Evolutionary conservation across 371 early-diverging fungal species (phyloP).

Genomic region (Rhizopus stolonifer): DNA sequence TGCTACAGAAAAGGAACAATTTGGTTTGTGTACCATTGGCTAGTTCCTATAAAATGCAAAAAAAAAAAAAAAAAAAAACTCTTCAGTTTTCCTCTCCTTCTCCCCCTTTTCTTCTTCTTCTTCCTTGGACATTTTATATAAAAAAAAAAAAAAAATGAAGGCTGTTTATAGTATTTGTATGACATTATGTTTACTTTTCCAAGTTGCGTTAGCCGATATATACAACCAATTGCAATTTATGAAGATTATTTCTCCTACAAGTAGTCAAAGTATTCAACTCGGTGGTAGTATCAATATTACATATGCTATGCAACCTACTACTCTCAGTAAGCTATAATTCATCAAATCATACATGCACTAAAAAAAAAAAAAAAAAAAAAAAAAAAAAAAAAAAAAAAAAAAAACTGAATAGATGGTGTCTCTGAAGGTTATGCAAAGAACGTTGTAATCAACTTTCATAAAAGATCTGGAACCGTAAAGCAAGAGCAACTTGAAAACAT

Average conservation of each 20-base stretch:
- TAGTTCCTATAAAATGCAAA: too few relatives aligned
- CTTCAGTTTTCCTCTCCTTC: too few relatives aligned
- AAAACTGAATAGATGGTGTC: constrained; percentile 12
- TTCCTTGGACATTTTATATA: too few relatives aligned
- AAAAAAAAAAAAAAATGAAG: too few relatives aligned
- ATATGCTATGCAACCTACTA: constrained; percentile 47
- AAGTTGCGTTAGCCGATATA: constrained; percentile 28
- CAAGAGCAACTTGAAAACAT: constrained; percentile 3
- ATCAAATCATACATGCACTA: too few relatives aligned
- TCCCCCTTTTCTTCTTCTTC: too few relatives aligned
- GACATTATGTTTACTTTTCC: too few relatives aligned
- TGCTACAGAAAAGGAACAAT: too few relatives aligned
- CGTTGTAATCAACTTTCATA: constrained; percentile 26
- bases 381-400: constrained; percentile 2
- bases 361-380: too few relatives aligned
- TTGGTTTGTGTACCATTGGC: too few relatives aligned
- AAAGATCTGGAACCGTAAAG: constrained; percentile 26
- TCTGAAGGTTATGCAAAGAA: constrained; percentile 22
- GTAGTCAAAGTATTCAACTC: constrained; percentile 29
- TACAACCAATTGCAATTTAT: constrained; percentile 49
- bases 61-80: too few relatives aligned
- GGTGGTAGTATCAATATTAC: constrained; percentile 33
- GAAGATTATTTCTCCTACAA: constrained; percentile 40
- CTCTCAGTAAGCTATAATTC: constrained; percentile 25
- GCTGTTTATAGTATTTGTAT: too few relatives aligned